Conservation (phyloP, 768 basidiomycete species). For the Mycena sanguinolenta region DNA sequence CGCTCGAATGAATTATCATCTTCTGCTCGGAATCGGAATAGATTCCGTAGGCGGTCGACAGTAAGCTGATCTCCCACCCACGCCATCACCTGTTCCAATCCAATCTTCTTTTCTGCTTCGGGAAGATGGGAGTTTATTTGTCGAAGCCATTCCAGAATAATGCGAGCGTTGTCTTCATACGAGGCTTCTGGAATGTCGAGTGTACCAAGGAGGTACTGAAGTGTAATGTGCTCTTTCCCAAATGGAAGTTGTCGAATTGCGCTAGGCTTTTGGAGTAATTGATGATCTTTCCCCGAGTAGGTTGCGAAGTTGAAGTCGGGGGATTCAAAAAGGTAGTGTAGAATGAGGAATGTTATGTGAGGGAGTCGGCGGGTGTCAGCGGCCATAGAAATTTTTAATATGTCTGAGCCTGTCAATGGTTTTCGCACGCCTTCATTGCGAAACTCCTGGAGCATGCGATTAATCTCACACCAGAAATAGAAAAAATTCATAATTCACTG, state of each 20-base stretch:
- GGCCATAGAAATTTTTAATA: slow-evolving; percentile 40
- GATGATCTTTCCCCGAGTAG: slow-evolving; percentile 41
- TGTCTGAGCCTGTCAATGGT: slow-evolving; percentile 41
- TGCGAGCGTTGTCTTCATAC: slow-evolving; percentile 52
- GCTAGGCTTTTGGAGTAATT: too few species aligned
- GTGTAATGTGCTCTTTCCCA: slow-evolving; percentile 44
- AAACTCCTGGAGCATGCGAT: slow-evolving; percentile 37
- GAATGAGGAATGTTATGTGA: slow-evolving; percentile 40
- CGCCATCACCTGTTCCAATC: slow-evolving; percentile 42
- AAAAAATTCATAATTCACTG: too few species aligned
- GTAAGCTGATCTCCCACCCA: slow-evolving; percentile 57
- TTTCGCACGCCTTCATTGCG: slow-evolving; percentile 39
- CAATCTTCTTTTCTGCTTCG: slow-evolving; percentile 41
- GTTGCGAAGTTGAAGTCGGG: slow-evolving; percentile 47
- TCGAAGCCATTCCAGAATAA: slow-evolving; percentile 47
- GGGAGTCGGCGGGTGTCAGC: slow-evolving; percentile 30
- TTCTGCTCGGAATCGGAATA: slow-evolving; percentile 50
- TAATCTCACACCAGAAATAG: too few species aligned
- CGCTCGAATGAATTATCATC: slow-evolving; percentile 56
- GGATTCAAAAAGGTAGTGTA: slow-evolving; percentile 43
- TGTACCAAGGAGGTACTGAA: slow-evolving; percentile 53
- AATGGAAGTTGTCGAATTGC: slow-evolving; percentile 44
- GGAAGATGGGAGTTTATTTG: slow-evolving; percentile 43
- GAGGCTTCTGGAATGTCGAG: slow-evolving; percentile 54
- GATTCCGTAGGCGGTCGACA: slow-evolving; percentile 49